Evolutionary conservation across 306 rosid genomes (phyloP).

Genomic region (Senna tora): DNA sequence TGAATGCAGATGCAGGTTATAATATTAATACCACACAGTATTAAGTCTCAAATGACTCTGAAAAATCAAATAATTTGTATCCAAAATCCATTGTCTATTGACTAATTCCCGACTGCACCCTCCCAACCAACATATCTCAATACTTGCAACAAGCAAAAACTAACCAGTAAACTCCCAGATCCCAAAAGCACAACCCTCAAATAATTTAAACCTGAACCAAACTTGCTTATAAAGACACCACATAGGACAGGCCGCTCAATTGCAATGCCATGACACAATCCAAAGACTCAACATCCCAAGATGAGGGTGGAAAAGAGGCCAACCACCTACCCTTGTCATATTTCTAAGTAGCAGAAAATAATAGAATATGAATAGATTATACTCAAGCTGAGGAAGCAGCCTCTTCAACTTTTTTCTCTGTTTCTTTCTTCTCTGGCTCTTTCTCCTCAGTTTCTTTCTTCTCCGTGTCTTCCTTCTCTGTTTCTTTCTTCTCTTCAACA

Average conservation of each 20-base stretch:
- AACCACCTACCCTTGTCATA: conserved; percentile 51
- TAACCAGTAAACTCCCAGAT: conserved; percentile 47
- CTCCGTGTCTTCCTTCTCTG: conserved; percentile 48
- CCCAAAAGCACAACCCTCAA: conserved; percentile 51
- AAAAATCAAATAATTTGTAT: conserved; percentile 39
- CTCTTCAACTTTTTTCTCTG: conserved; percentile 61
- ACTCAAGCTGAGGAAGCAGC: conserved; percentile 60
- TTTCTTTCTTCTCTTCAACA: conserved; percentile 63
- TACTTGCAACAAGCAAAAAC: conserved; percentile 41
- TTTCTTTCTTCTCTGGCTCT: conserved; percentile 47
- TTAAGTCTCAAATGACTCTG: conserved; percentile 20
- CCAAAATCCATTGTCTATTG: conserved; percentile 43
- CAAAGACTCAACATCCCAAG: conserved; percentile 45
- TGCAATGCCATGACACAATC: conserved; percentile 48
- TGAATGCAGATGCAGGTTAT: not conserved
- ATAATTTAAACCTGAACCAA: conserved; percentile 51
- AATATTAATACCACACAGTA: not conserved
- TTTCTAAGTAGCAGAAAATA: conserved; percentile 42
- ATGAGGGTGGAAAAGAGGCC: conserved; percentile 45
- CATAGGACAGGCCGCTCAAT: conserved; percentile 46
- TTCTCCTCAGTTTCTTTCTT: conserved; percentile 62
- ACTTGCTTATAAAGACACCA: conserved; percentile 50
- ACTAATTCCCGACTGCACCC: conserved; percentile 35
- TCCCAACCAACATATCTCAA: conserved; percentile 39
- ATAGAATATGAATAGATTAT: conserved; percentile 30